Conservation (phyloP, 2,329 filamentous ascomycete genomes). For the Calonectria ilicicola region DNA sequence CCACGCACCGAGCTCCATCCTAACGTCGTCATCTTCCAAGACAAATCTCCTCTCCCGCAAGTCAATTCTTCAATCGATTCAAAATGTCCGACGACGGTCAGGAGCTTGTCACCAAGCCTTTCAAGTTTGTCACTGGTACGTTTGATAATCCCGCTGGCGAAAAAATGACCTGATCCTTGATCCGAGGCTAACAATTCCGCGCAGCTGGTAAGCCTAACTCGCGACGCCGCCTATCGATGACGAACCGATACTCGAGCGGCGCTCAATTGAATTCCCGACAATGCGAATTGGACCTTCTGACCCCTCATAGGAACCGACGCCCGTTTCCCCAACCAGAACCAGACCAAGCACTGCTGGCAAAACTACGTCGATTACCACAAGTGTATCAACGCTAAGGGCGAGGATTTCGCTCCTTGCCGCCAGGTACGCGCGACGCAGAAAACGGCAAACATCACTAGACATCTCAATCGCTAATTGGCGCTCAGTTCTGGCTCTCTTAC, state of each 20-base stretch:
- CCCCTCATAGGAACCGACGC: conserved; percentile 86
- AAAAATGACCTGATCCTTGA: conserved; percentile 51
- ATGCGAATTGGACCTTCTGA: conserved; percentile 31
- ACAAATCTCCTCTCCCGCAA: conserved; percentile 38
- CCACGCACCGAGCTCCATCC: conserved; percentile 49
- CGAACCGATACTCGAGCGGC: conserved; percentile 36
- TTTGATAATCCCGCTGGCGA: conserved; percentile 52
- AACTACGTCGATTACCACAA: conserved; percentile 99
- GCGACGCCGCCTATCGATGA: conserved; percentile 31
- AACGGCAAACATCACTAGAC: background rate
- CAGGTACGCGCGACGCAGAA: conserved; percentile 71
- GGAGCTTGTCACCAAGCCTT: conserved; percentile 93
- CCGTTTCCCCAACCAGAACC: conserved; percentile 98
- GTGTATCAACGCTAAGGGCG: conserved; percentile 98
- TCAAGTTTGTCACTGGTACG: conserved; percentile 99
- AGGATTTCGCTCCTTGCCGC: conserved; percentile 96
- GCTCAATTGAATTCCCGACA: conserved; percentile 40
- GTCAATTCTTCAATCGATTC: conserved; percentile 50
- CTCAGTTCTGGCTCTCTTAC: conserved; percentile 95
- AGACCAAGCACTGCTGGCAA: conserved; percentile 99
- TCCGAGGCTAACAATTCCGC: conserved; percentile 56
- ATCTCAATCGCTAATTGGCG: conserved; percentile 31
- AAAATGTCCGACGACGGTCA: conserved; percentile 86
- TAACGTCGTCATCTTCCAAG: conserved; percentile 49
- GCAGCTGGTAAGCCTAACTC: conserved; percentile 57